phyloP scores from a whole-genome alignment of 2,329 filamentous ascomycete genomes.

The Penicillium sp. region DNA sequence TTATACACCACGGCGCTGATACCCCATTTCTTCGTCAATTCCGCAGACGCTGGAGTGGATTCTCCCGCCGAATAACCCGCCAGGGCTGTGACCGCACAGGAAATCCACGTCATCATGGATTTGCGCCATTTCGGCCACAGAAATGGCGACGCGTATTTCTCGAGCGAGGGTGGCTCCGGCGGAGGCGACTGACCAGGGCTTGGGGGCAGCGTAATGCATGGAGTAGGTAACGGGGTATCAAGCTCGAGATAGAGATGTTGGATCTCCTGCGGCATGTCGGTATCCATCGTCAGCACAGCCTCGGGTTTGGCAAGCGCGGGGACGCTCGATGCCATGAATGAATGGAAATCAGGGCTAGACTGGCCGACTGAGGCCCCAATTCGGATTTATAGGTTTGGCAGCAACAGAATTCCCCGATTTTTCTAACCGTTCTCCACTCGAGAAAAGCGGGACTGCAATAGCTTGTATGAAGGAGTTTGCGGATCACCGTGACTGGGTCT shows the following conservation, averaged over 20 bases:
- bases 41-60: constrained; percentile 62
- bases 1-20: constrained; percentile 62
- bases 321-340: neutral
- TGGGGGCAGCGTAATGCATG: constrained; percentile 30
- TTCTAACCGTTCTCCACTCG: no score
- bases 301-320: constrained; percentile 2
- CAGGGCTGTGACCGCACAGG: constrained; percentile 67
- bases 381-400: no score
- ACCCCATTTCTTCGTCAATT: constrained; percentile 61
- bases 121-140: constrained; percentile 67
- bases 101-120: constrained; percentile 62
- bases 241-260: constrained; percentile 58
- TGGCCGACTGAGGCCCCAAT: no score
- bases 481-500: no score
- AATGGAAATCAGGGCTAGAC: neutral
- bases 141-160: constrained; percentile 63
- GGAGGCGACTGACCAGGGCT: constrained; percentile 32
- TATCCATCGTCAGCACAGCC: constrained; percentile 11
- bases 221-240: constrained; percentile 52
- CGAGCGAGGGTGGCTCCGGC: constrained; percentile 60
- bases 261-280: constrained; percentile 34
- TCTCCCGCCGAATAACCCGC: constrained; percentile 77
- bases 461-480: no score
- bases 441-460: no score
- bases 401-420: no score